Base-by-base conservation (phyloP, 2,329 filamentous ascomycete genomes). In the Nannizzia gypsea region DNA sequence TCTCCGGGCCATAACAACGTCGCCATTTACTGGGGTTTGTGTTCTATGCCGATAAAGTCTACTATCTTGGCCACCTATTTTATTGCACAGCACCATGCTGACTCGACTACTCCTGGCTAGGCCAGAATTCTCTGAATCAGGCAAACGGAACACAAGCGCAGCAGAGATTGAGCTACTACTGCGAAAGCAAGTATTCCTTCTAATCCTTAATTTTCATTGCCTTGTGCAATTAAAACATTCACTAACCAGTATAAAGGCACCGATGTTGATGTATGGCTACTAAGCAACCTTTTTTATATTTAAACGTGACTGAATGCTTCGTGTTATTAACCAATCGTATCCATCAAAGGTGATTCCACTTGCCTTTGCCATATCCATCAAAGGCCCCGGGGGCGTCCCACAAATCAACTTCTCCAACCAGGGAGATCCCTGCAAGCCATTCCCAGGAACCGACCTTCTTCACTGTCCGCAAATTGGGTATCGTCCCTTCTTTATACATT, bases 401-500 rank as follows among this genome's bases (percentile, higher is more conserved):
- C 38, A 60, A 44, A 73, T 84, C 60, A 86, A 89, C 71, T 85
- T 89, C 66, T 81, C 85, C 59, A 86, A 83, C 63, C 79, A 81
- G 6, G 80, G 80, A n/a, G 75, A 85, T 63, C 78, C 78, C 50
- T 89, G 86, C 71, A 80, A 78, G 3, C 70, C 73, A 0, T 86
- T 87, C 60, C 75, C 0, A 5, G 83, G 81, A n/a, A 83, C 80
- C 0, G 73, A 76, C 3, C 74, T 87, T 6, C 72, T 84, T 15
- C 76, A 78, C 62, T 89, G 86, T 65, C 80, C 85, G 0, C 72
- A 87, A 62, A 79, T 89, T 48, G 85, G 81, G 83, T 85, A 75
- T 68, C 80, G 15, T 11, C 20, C n/a, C 31, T 63, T 20, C 36
- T 24, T 11, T 58, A 36, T 36, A 36, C 56, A 54, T 34, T 56